These are phyloP conservation scores for Kodamaea neixiangensis DNA, from an alignment of 805 yeast genomes.

Conservation along the genomic window DNA sequence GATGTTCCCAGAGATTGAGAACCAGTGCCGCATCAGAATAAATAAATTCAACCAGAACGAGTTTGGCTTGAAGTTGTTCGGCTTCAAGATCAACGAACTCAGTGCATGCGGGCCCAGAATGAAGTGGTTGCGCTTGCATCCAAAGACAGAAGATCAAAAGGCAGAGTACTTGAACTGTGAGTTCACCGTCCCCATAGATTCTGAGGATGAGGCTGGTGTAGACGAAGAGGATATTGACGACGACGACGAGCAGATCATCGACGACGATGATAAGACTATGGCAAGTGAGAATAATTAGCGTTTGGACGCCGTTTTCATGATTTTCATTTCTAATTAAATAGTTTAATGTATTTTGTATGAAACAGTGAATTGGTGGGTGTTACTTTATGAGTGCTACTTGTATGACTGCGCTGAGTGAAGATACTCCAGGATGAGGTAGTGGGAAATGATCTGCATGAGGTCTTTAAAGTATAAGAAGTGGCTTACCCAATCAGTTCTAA, in stretches of 20 bases:
- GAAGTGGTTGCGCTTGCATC: conserved; percentile 89
- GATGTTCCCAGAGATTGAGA: conserved; percentile 87
- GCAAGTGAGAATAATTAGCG: conserved; percentile 34
- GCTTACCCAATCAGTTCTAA: conserved; percentile 23
- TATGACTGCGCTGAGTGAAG: no score
- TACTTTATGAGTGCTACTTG: no score
- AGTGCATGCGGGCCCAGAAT: conserved; percentile 89
- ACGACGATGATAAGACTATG: conserved; percentile 39
- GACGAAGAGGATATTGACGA: conserved; percentile 23
- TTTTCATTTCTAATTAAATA: background rate
- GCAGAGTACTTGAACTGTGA: conserved; percentile 67
- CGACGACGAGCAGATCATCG: conserved; percentile 17
- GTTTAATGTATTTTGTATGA: background rate
- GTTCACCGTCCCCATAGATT: conserved; percentile 51
- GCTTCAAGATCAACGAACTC: conserved; percentile 75
- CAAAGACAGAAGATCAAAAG: conserved; percentile 60
- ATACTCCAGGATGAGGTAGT: no score
- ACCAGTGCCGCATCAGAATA: conserved; percentile 62
- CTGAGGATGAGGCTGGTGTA: conserved; percentile 28
- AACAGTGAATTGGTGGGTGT: no score
- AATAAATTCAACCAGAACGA: conserved; percentile 49
- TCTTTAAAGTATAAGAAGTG: background rate
- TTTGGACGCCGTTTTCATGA: background rate
- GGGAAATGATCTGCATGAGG: no score
- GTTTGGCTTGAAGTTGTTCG: conserved; percentile 78